phyloP scores from a whole-genome alignment of 2,329 filamentous ascomycete genomes.

The Alternaria infectoria region DNA sequence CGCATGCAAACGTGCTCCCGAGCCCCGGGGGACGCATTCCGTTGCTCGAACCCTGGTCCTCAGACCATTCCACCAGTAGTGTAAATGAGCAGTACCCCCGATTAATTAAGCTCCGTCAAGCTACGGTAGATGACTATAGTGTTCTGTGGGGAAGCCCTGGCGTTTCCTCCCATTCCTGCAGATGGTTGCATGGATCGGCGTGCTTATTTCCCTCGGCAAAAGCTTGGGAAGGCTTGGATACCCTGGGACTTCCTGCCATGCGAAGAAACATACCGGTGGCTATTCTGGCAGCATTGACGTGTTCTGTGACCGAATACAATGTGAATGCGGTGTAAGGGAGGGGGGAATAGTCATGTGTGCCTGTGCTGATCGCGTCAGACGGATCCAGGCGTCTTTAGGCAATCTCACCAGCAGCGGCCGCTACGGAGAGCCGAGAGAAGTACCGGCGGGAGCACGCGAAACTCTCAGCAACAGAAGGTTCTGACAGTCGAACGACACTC shows the following conservation, averaged over 20 bases:
- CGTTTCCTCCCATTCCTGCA: not conserved
- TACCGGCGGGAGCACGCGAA: not conserved
- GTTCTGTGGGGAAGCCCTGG: constrained; percentile 8
- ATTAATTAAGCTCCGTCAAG: constrained; percentile 7
- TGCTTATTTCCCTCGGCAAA: constrained; percentile 14
- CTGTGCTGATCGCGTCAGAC: not conserved
- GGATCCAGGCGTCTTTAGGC: not conserved
- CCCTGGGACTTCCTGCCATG: not conserved
- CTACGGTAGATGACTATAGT: constrained; percentile 1
- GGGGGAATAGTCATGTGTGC: not conserved
- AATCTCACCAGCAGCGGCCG: not conserved
- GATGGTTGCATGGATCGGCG: not conserved
- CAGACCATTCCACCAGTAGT: not conserved
- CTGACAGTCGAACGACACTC: not conserved
- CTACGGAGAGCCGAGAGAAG: not conserved
- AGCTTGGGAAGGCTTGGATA: constrained; percentile 13
- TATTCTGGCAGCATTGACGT: not conserved
- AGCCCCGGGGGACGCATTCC: not conserved
- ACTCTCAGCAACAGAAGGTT: not conserved
- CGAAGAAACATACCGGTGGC: not conserved
- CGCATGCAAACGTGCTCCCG: not conserved
- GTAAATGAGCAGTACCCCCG: constrained; percentile 2
- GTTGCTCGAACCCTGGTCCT: not conserved
- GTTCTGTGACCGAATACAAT: not conserved
- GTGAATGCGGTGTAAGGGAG: not conserved